These are phyloP conservation scores for Linnemannia hyalina DNA, from an alignment of 192 early-diverging fungal species.

Conservation along the genomic window DNA sequence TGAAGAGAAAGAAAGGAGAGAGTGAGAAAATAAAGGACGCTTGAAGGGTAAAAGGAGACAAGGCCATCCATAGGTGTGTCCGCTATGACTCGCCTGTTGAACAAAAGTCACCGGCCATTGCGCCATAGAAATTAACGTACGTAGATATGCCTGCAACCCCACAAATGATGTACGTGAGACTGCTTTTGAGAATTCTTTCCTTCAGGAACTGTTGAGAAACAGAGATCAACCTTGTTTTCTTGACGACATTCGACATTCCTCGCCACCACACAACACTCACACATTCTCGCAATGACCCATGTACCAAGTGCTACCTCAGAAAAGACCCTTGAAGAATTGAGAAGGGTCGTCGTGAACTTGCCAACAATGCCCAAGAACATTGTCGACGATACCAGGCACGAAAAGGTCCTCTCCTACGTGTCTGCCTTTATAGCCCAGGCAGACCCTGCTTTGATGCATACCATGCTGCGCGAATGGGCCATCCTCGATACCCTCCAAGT, in stretches of 20 bases:
- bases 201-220: no score
- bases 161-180: neutral
- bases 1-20: neutral
- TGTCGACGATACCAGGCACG: constrained; percentile 82
- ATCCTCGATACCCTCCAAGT: constrained; percentile 57
- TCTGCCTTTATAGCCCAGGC: constrained; percentile 56
- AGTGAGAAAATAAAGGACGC: neutral
- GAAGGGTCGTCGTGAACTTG: constrained; percentile 67
- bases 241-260: constrained; percentile 2
- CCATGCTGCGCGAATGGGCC: constrained; percentile 57
- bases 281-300: neutral
- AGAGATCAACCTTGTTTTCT: neutral
- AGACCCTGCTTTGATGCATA: constrained; percentile 31
- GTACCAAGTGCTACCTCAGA: constrained; percentile 26
- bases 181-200: neutral
- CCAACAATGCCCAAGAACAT: constrained; percentile 77
- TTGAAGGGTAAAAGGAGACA: neutral
- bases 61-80: neutral
- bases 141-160: neutral
- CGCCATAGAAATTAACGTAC: constrained; percentile 2
- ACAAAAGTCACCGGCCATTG: constrained; percentile 4
- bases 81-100: neutral
- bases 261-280: neutral
- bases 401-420: constrained; percentile 80
- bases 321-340: constrained; percentile 48